phyloP scores from a whole-genome alignment of 2,329 filamentous ascomycete genomes.

The Beauveria asiatica region DNA sequence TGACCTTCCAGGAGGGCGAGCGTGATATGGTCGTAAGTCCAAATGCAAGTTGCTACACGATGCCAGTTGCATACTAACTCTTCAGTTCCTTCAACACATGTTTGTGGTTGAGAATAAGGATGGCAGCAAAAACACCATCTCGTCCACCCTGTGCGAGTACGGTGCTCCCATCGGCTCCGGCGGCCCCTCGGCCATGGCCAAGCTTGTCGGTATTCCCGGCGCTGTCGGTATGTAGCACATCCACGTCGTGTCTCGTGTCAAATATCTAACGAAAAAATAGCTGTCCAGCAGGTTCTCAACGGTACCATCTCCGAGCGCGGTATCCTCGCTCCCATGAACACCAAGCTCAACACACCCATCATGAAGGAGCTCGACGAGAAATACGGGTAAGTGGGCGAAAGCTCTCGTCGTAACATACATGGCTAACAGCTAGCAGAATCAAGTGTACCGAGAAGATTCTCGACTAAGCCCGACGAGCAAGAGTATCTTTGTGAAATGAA shows the following conservation, averaged over 20 bases:
- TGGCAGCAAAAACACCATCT: conserved; percentile 66
- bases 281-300: conserved; percentile 70
- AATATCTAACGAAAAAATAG: conserved; percentile 39
- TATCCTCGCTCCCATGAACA: conserved; percentile 67
- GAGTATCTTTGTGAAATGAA: neutral
- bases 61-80: conserved; percentile 22
- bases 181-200: conserved; percentile 79
- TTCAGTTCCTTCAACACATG: conserved; percentile 56
- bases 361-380: conserved; percentile 72
- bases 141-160: conserved; percentile 76
- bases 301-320: conserved; percentile 65
- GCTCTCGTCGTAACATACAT: rapidly evolving
- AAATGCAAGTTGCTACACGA: conserved; percentile 6
- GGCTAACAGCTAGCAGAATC: conserved; percentile 2
- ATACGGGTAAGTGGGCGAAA: conserved; percentile 38
- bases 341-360: conserved; percentile 62
- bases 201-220: conserved; percentile 64
- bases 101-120: conserved; percentile 80
- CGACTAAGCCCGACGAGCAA: neutral
- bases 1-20: conserved; percentile 76
- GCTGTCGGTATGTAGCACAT: conserved; percentile 21
- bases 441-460: conserved; percentile 9
- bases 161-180: conserved; percentile 67
- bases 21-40: conserved; percentile 64
- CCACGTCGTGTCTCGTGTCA: neutral